Conservation (phyloP, 306 rosid genomes). For the Pyrus betulifolia region DNA sequence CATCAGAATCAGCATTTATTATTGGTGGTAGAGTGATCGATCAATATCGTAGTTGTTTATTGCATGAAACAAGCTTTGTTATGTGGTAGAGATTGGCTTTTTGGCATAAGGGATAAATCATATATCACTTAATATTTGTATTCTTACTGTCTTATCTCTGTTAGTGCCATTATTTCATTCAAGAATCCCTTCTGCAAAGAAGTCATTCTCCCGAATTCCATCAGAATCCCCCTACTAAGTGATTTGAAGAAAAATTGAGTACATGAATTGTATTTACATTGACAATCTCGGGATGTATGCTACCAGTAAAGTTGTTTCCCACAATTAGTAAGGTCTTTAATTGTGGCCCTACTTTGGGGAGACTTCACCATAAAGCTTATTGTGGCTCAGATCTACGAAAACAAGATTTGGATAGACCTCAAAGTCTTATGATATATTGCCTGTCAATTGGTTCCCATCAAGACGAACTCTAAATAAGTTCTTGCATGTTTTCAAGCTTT, state of each 20-base stretch:
- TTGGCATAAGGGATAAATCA: too few species aligned
- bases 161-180: not conserved
- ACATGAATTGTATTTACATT: not conserved
- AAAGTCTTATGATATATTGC: conserved; percentile 19
- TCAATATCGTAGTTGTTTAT: too few species aligned
- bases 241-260: not conserved
- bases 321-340: conserved; percentile 17
- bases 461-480: conserved; percentile 13
- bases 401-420: conserved; percentile 28
- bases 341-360: conserved; percentile 15
- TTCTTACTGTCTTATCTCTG: not conserved
- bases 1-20: too few species aligned
- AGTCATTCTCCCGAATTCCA: not conserved
- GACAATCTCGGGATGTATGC: not conserved
- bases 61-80: too few species aligned
- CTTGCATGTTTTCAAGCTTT: conserved; percentile 25
- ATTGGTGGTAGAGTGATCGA: too few species aligned
- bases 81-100: too few species aligned
- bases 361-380: conserved; percentile 26
- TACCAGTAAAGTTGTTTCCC: conserved; percentile 13
- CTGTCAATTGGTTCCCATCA: conserved; percentile 15
- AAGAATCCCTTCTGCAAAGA: not conserved
- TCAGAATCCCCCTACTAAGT: not conserved
- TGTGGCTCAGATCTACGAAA: conserved; percentile 20
- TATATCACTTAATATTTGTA: too few species aligned